Conservation (phyloP, 441 rosid genomes). For the Caryocar brasiliense region DNA sequence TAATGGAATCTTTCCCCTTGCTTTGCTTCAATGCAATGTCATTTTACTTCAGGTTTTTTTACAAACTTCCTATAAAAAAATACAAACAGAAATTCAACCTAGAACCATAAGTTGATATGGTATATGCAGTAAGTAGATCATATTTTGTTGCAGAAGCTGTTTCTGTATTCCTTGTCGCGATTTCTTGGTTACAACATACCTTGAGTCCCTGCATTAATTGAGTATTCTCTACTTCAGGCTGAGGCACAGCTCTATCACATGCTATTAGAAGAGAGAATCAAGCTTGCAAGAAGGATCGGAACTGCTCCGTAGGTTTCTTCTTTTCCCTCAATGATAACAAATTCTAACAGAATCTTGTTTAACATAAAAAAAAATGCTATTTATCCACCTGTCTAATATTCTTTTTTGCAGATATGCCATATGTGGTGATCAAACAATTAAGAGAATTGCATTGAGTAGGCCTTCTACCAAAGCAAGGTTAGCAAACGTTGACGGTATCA, state of each 20-base stretch:
- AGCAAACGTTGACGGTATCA: constrained; percentile 45
- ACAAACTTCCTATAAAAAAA: too few species aligned
- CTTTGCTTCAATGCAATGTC: too few species aligned
- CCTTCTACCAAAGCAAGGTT: constrained; percentile 45
- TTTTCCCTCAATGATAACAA: constrained; percentile 6
- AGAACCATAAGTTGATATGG: too few species aligned
- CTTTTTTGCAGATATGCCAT: constrained; percentile 30
- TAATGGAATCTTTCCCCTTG: too few species aligned
- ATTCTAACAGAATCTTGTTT: neutral
- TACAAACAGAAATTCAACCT: too few species aligned
- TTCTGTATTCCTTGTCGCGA: neutral
- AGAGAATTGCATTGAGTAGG: constrained; percentile 31
- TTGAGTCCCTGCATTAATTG: neutral
- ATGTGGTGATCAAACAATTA: constrained; percentile 43
- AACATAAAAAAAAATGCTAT: neutral
- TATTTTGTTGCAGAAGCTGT: too few species aligned
- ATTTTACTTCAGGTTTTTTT: too few species aligned
- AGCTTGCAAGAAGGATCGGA: constrained; percentile 36
- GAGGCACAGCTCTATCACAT: constrained; percentile 29
- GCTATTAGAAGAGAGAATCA: constrained; percentile 40
- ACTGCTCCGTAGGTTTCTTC: constrained; percentile 45
- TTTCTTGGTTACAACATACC: neutral
- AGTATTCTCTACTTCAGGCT: constrained; percentile 18
- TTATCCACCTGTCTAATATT: neutral
- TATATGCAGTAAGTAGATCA: too few species aligned